phyloP scores from a whole-genome alignment of 352 stramenopile species.

The Globisporangium iwayamae region DNA sequence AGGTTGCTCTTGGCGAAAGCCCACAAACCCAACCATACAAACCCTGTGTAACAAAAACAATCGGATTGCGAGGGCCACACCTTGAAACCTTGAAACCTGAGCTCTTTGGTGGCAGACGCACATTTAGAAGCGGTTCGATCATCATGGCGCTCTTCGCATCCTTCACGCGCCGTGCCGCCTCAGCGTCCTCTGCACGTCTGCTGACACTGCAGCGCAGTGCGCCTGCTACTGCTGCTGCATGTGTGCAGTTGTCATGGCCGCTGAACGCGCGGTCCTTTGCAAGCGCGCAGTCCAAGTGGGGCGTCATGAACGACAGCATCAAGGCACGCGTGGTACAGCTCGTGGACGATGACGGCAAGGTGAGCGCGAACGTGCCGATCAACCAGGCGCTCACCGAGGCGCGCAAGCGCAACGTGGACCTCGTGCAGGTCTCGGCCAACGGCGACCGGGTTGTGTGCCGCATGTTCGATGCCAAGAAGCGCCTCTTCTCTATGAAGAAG shows the following conservation, averaged over 20 bases:
- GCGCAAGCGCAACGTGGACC: constrained; percentile 42
- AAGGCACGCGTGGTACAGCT: constrained; percentile 46
- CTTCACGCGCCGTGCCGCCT: neutral
- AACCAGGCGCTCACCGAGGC: constrained; percentile 52
- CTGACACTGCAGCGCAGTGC: neutral
- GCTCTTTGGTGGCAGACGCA: neutral
- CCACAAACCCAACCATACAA: too few species aligned
- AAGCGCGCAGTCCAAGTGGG: constrained; percentile 35
- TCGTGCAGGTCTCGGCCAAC: constrained; percentile 65
- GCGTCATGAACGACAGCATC: constrained; percentile 64
- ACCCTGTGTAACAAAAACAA: too few species aligned
- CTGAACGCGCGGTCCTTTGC: constrained; percentile 22
- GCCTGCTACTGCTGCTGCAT: neutral
- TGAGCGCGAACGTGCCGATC: constrained; percentile 50
- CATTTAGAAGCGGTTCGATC: neutral
- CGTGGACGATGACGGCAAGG: constrained; percentile 45
- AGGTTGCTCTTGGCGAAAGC: too few species aligned
- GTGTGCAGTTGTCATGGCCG: neutral
- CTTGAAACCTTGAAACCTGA: neutral
- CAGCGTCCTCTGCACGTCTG: constrained; percentile 1
- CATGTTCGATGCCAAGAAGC: constrained; percentile 78
- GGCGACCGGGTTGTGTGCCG: constrained; percentile 44
- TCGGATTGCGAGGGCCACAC: neutral
- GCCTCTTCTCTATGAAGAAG: constrained; percentile 69
- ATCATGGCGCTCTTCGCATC: constrained; percentile 1